Evolutionary conservation across 495 filamentous ascomycete species (phyloP), one percentile per base, ranked within the genome.

Genomic region (Corynascus novoguineensis): DNA sequence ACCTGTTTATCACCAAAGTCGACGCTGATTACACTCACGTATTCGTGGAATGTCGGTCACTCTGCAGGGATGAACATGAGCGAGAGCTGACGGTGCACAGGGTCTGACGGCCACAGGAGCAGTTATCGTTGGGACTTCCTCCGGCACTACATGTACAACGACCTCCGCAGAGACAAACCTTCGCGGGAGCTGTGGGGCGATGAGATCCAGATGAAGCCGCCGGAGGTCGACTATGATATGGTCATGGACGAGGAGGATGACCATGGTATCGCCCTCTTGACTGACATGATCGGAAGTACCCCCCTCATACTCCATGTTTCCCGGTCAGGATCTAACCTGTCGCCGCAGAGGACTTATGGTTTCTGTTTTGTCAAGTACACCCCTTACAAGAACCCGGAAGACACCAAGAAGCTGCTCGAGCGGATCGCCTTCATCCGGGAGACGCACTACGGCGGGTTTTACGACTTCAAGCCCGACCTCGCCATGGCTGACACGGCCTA

Each of bases 401-500:
- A 80, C 5, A 96, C 92, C 3, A 61, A 89, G 64, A 55, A 70
- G 27, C 75, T 96, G 5, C 75, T 97, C 3, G 81, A 90, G 64
- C 81, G 83, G 25, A 95, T 97, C 50, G 81, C 88, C 9, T 88
- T 89, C 60, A 90, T 97, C 63, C 79, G 89, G 11, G 69, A 82
- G 37, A 97, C 92, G 0, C 92, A 97, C 66, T 97, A 97, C 66
- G 92, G 90, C 59, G 90, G 87, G 25, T 96, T 97, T 73, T 97
- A 91, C 79, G 90, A 95, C 70, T 96, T 97, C 69, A 92, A 86
- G 1, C 83, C 92, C 29, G 88, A 96, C 67, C 80, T 96, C 17
- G 82, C 88, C 22, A 86, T 81, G 65, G 92, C 90, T 67, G 92
- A 97, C 65, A 95, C 86, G 5, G 92, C 92, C n/a, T 97, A 96